phyloP scores from a whole-genome alignment of 140 eudicot species.

The Cichorium intybus region DNA sequence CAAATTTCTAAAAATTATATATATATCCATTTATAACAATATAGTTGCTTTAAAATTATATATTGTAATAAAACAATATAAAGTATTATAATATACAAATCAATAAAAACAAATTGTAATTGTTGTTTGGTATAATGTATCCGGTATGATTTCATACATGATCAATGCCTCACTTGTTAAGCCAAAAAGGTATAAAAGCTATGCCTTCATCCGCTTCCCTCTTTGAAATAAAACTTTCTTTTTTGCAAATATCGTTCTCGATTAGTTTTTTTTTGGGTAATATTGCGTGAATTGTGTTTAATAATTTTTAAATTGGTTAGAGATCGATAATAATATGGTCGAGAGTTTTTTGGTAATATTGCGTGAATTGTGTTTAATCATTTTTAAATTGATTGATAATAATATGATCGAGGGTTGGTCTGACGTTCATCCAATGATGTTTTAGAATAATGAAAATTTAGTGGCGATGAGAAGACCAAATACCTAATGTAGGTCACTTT shows the following conservation, averaged over 20 bases:
- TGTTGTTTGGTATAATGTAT: too few species aligned
- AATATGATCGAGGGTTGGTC: background rate
- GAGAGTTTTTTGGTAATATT: background rate
- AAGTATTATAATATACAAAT: too few species aligned
- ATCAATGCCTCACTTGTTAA: too few species aligned
- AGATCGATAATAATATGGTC: background rate
- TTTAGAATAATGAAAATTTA: constrained; percentile 9
- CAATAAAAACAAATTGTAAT: too few species aligned
- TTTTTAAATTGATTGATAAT: background rate
- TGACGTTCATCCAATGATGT: constrained; percentile 8
- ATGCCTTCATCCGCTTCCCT: background rate
- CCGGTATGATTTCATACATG: too few species aligned
- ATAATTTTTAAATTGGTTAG: background rate
- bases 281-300: background rate
- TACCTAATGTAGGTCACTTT: constrained; percentile 35
- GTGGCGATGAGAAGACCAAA: constrained; percentile 26
- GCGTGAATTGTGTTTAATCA: background rate
- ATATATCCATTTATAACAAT: too few species aligned
- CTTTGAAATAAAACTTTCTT: background rate
- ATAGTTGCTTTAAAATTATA: too few species aligned
- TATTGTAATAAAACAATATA: too few species aligned
- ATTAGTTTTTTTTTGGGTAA: too few species aligned
- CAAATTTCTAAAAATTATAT: too few species aligned
- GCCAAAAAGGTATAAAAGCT: background rate
- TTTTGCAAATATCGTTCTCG: background rate